phyloP scores from a whole-genome alignment of 2,329 filamentous ascomycete genomes.

The Macrophomina pseudophaseolina region DNA sequence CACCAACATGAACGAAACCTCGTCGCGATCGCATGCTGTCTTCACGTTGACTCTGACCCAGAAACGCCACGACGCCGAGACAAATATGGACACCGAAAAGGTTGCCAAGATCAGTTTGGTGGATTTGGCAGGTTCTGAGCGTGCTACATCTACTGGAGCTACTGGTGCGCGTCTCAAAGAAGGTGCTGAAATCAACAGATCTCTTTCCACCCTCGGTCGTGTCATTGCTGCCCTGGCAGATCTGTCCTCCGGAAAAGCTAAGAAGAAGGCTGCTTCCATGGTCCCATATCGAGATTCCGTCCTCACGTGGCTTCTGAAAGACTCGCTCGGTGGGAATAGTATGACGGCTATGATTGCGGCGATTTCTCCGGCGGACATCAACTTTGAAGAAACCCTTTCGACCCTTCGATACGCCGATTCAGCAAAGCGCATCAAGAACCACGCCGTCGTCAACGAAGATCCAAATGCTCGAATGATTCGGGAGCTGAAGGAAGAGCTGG shows the following conservation, averaged over 20 bases:
- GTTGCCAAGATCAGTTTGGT: slow-evolving; percentile 98
- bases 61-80: slow-evolving; percentile 87
- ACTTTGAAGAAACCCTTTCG: slow-evolving; percentile 96
- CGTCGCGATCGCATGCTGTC: slow-evolving; percentile 95
- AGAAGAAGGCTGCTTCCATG: slow-evolving; percentile 77
- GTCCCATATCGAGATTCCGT: slow-evolving; percentile 98
- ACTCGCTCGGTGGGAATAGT: slow-evolving; percentile 96
- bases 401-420: slow-evolving; percentile 96
- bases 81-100: slow-evolving; percentile 96
- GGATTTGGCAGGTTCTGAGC: slow-evolving; percentile 95
- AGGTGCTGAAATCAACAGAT: slow-evolving; percentile 97
- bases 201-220: slow-evolving; percentile 91
- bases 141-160: slow-evolving; percentile 95
- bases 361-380: slow-evolving; percentile 97
- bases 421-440: slow-evolving; percentile 99
- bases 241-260: slow-evolving; percentile 78
- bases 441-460: slow-evolving; percentile 98
- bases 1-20: slow-evolving; percentile 99
- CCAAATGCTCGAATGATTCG: slow-evolving; percentile 98
- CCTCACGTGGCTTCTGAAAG: slow-evolving; percentile 94
- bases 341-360: slow-evolving; percentile 99
- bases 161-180: slow-evolving; percentile 95
- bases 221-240: slow-evolving; percentile 97
- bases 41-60: slow-evolving; percentile 96
- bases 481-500: slow-evolving; percentile 93